These are phyloP conservation scores for Choanephora cucurbitarum DNA, from an alignment of 371 early-diverging fungal genomes.

Conservation along the genomic window DNA sequence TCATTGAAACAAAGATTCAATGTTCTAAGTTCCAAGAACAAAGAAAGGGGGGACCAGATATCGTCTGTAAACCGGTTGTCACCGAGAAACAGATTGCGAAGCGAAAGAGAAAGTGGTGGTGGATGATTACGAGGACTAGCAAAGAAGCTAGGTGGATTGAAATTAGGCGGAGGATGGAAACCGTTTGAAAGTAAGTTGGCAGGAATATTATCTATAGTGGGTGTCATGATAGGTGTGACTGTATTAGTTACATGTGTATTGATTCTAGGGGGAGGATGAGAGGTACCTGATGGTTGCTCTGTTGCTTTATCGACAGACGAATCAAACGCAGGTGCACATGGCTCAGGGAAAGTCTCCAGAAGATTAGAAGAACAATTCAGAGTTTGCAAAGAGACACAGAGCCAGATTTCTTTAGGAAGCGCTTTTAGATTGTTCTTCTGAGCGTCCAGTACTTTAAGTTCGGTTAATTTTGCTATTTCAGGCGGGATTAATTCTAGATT, in stretches of 20 bases:
- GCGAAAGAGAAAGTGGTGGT: constrained; percentile 64
- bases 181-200: constrained; percentile 3
- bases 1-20: constrained; percentile 86
- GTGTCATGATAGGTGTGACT: neutral
- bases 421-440: constrained; percentile 70
- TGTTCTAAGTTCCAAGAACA: constrained; percentile 70
- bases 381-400: constrained; percentile 72
- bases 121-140: constrained; percentile 53
- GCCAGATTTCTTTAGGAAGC: constrained; percentile 88
- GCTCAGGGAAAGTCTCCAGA: constrained; percentile 51
- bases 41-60: constrained; percentile 71
- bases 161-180: constrained; percentile 33
- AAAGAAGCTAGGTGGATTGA: constrained; percentile 54
- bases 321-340: constrained; percentile 10
- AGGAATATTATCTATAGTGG: neutral
- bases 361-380: constrained; percentile 75
- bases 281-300: no score
- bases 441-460: constrained; percentile 38
- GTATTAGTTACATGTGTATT: neutral
- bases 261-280: no score
- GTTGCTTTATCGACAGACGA: neutral
- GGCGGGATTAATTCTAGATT: constrained; percentile 49
- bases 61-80: constrained; percentile 87
- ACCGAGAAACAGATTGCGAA: constrained; percentile 70
- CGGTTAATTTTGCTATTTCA: constrained; percentile 36